phyloP scores from a whole-genome alignment of 2,329 filamentous ascomycete species.

The Diplodia sapinea region DNA sequence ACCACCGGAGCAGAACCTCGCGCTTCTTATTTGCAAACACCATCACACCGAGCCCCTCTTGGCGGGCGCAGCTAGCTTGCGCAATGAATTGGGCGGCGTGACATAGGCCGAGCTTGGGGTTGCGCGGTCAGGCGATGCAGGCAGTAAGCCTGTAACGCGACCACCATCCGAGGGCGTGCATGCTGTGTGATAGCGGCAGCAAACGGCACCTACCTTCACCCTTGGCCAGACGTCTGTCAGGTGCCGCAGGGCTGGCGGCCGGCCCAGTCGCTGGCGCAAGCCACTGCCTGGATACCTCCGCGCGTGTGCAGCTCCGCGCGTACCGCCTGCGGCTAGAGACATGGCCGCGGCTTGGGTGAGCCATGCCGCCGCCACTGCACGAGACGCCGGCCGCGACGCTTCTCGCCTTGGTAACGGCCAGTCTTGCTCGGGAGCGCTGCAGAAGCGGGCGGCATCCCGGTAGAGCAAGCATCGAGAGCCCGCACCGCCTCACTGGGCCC shows the following conservation, averaged over 20 bases:
- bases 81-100: constrained; percentile 17
- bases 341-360: constrained; percentile 7
- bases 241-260: constrained; percentile 29
- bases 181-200: constrained; percentile 19
- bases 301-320: constrained; percentile 2
- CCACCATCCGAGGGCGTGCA: constrained; percentile 3
- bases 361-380: constrained; percentile 13
- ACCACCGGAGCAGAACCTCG: not conserved
- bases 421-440: not conserved
- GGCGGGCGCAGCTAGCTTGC: constrained; percentile 22
- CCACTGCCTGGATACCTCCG: constrained; percentile 22
- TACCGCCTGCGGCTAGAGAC: constrained; percentile 14
- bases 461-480: not conserved
- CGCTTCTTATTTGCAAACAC: constrained; percentile 14
- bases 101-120: constrained; percentile 21
- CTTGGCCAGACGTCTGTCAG: constrained; percentile 24
- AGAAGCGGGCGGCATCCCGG: not conserved
- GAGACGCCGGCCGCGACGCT: not conserved
- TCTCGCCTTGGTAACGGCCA: not conserved
- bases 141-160: constrained; percentile 25
- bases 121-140: constrained; percentile 29
- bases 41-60: constrained; percentile 10
- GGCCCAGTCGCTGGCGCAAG: constrained; percentile 23
- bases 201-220: constrained; percentile 13
- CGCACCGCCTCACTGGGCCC: constrained; percentile 13